A percentile compares a stretch with the other conserved stretches of the same genome.
Evolutionary conservation across 768 basidiomycete species (phyloP).

Genomic region (Pulveroboletus sp.): DNA sequence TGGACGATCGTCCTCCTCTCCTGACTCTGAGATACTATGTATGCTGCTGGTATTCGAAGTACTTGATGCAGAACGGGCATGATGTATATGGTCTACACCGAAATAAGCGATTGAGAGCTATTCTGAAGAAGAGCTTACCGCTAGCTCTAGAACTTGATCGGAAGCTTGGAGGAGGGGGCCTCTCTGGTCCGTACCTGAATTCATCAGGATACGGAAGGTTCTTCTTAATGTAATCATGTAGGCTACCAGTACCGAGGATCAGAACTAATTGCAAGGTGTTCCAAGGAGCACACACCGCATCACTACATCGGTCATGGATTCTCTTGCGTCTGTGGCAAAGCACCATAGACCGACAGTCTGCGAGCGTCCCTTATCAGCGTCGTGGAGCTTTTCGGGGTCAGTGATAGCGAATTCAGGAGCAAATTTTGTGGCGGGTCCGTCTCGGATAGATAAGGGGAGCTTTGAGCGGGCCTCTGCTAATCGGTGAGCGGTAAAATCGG

Average conservation of each 20-base stretch:
- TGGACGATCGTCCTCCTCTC: conserved; percentile 21
- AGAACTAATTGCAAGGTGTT: neutral
- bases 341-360: conserved; percentile 74
- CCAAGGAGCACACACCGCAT: conserved; percentile 44
- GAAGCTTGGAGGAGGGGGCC: conserved; percentile 56
- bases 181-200: conserved; percentile 62
- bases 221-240: conserved; percentile 63
- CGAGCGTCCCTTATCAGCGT: conserved; percentile 50
- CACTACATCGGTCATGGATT: conserved; percentile 69
- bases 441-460: conserved; percentile 20
- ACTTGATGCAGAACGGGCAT: conserved; percentile 29
- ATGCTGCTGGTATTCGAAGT: conserved; percentile 33
- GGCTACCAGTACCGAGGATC: conserved; percentile 30
- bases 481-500: conserved; percentile 55
- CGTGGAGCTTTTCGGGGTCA: conserved; percentile 39
- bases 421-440: conserved; percentile 41
- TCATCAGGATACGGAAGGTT: conserved; percentile 69
- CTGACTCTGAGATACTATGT: conserved; percentile 32
- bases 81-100: conserved; percentile 20
- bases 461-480: conserved; percentile 34
- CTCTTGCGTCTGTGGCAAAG: conserved; percentile 61
- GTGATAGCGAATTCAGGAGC: conserved; percentile 43
- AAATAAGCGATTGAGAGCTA: conserved; percentile 4
- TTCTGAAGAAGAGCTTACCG: conserved; percentile 10
- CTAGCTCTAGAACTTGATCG: conserved; percentile 30